Evolutionary conservation across 2,329 filamentous ascomycete genomes (phyloP).

Genomic region (Tolypocladium guangdongense): DNA sequence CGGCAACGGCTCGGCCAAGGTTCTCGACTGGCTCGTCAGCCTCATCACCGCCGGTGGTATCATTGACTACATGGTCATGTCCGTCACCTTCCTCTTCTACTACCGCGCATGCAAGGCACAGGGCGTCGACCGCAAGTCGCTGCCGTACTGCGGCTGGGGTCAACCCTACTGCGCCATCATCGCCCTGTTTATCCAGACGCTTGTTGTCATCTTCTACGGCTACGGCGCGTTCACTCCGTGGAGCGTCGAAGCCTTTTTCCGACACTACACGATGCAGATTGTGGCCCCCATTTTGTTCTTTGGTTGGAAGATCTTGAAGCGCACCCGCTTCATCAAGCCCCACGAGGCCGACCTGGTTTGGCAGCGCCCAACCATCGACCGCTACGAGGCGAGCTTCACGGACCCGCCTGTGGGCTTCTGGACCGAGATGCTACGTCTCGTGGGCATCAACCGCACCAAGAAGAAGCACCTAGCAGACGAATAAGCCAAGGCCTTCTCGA

Average conservation of each 20-base stretch:
- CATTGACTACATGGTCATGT: conserved; percentile 51
- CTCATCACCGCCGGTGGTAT: conserved; percentile 46
- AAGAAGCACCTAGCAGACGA: conserved; percentile 7
- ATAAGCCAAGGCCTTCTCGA: not conserved
- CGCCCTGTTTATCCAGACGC: conserved; percentile 27
- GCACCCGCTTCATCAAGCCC: conserved; percentile 41
- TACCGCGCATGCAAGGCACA: conserved; percentile 43
- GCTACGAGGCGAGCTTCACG: conserved; percentile 42
- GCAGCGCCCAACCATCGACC: conserved; percentile 48
- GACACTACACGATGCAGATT: conserved; percentile 47
- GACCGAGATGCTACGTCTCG: conserved; percentile 37
- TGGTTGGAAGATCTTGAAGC: conserved; percentile 53
- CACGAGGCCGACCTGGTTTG: conserved; percentile 48
- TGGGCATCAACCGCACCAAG: conserved; percentile 24
- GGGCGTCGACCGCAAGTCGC: conserved; percentile 35
- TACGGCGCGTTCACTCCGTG: conserved; percentile 42
- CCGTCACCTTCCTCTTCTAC: conserved; percentile 33
- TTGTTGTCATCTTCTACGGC: conserved; percentile 41
- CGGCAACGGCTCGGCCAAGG: conserved; percentile 34
- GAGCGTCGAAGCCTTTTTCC: conserved; percentile 34
- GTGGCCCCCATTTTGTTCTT: conserved; percentile 42
- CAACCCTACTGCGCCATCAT: conserved; percentile 47
- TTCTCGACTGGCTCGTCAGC: conserved; percentile 43
- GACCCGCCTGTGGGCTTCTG: conserved; percentile 42
- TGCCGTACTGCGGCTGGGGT: conserved; percentile 48